Base-by-base conservation (phyloP, 2,329 filamentous ascomycete genomes). In the Fusarium drepaniforme region DNA sequence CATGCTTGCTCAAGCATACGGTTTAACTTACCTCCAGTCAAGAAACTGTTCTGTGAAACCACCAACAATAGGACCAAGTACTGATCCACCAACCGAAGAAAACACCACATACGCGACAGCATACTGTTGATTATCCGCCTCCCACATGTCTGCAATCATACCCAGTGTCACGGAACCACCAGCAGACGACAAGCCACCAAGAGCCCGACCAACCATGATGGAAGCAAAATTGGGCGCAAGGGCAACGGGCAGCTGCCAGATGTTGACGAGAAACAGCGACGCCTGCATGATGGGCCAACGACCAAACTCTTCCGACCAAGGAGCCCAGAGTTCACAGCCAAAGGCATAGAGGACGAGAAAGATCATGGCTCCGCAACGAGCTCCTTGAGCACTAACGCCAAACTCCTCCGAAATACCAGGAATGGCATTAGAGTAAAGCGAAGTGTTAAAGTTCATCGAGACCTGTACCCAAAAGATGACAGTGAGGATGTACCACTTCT, bases 301-400 rank as follows among this genome's bases (percentile, higher is more conserved):
- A 23, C 94, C 94, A 60, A 96, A 86, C 79, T 97, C 94, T 81
- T 97, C 94, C 56, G 91, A 93, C 93, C 94, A 97, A 0, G 94
- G 94, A 0, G 94, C 94, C 94, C 94, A 97, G 0, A 96, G 88
- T 82, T 97, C 94, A 81, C 94, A 97, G 40, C 94, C 94, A 80
- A 97, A 96, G 42, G 94, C 94, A 81, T 97, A 97, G 3, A 92
- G 83, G 61, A 97, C 88, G 44, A 97, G 84, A 84, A 96, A 97
- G 72, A 95, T 90, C 84, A 93, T 92, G 69, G 93, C 93, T 80
- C 94, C 94, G 67, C 90, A 89, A 65, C 93, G 90, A 6, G 92
- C 93, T 5, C 89, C 90, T 81, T 94, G 93, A 33, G 85, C 85
- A 71, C 91, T 93, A 71, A 96, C 91, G 57, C 84, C 75, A 75